Percentiles rank a stretch among this genome's conserved stretches.
These are phyloP conservation scores for Graphilbum fragrans DNA, from an alignment of 2,329 filamentous ascomycete species.

Conservation along the genomic window DNA sequence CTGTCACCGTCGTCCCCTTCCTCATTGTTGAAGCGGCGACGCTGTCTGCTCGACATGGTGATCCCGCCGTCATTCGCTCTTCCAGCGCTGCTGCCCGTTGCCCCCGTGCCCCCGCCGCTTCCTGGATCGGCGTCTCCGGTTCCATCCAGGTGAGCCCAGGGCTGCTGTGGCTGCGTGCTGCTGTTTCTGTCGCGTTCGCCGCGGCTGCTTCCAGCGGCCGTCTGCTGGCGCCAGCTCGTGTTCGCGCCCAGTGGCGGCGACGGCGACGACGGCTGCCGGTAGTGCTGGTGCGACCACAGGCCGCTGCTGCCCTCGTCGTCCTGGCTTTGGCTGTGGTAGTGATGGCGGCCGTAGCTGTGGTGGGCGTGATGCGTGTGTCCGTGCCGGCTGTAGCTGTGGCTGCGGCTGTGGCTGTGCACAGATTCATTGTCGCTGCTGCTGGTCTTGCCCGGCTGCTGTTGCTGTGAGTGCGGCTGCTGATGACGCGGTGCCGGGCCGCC, in stretches of 20 bases:
- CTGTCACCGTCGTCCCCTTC: slow-evolving; percentile 1
- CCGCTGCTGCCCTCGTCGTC: background rate
- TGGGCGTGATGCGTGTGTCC: background rate
- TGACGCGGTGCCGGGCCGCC: slow-evolving; percentile 4
- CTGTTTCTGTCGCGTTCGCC: background rate
- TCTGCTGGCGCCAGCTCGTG: slow-evolving; percentile 1
- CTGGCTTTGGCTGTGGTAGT: slow-evolving; percentile 1
- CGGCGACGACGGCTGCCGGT: slow-evolving; percentile 10
- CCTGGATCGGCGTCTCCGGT: too few species aligned
- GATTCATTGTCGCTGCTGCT: background rate
- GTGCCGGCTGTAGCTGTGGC: slow-evolving; percentile 2
- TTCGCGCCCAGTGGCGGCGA: slow-evolving; percentile 6
- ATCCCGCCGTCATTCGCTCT: slow-evolving; percentile 12
- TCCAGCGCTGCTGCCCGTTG: slow-evolving; percentile 23
- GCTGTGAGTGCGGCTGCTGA: background rate
- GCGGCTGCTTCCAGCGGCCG: background rate
- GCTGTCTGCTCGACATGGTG: slow-evolving; percentile 6
- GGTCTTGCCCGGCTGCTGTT: slow-evolving; percentile 13
- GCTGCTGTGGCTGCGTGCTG: background rate
- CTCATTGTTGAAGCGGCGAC: background rate
- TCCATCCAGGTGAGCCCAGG: background rate
- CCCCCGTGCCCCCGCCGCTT: slow-evolving; percentile 18
- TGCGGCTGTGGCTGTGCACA: background rate
- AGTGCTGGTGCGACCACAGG: background rate
- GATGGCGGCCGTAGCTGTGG: background rate